Conservation (phyloP, 148 eudicot species). For the Selenicereus undatus region DNA sequence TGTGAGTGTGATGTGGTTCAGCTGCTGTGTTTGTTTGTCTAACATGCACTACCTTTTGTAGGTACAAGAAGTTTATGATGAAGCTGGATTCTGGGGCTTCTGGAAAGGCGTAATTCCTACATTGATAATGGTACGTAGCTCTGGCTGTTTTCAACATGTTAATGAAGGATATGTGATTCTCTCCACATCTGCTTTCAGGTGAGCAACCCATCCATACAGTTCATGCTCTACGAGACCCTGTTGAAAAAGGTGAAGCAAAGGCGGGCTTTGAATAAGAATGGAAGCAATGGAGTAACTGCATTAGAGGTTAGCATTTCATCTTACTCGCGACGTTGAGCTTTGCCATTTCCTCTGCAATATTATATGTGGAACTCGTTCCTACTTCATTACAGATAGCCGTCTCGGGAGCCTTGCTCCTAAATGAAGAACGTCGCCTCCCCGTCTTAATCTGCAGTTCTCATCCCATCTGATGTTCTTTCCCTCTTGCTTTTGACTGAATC, state of each 20-base stretch:
- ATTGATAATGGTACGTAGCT: slow-evolving; percentile 74
- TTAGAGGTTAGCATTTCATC: slow-evolving; percentile 56
- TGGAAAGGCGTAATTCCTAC: slow-evolving; percentile 97
- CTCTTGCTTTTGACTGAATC: background rate
- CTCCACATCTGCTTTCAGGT: slow-evolving; percentile 45
- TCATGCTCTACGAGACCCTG: slow-evolving; percentile 93
- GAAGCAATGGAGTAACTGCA: slow-evolving; percentile 62
- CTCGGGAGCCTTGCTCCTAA: no score
- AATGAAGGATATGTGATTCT: slow-evolving; percentile 27
- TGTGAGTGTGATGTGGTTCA: background rate
- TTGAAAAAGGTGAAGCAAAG: slow-evolving; percentile 76
- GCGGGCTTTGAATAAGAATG: slow-evolving; percentile 48
- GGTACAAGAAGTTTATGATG: slow-evolving; percentile 89
- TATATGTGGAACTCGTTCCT: slow-evolving; percentile 4
- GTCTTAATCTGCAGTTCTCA: background rate
- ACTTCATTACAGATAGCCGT: background rate
- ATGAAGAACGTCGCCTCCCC: no score
- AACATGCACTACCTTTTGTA: slow-evolving; percentile 29
- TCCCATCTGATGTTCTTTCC: background rate
- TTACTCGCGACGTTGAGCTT: background rate
- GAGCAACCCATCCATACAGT: slow-evolving; percentile 97
- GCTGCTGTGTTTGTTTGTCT: slow-evolving; percentile 13
- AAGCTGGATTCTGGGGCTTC: slow-evolving; percentile 87
- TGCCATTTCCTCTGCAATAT: background rate
- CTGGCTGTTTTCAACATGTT: slow-evolving; percentile 9